Evolutionary conservation across 2,329 filamentous ascomycete species (phyloP).

Genomic region (Dactylellina parvicollis): DNA sequence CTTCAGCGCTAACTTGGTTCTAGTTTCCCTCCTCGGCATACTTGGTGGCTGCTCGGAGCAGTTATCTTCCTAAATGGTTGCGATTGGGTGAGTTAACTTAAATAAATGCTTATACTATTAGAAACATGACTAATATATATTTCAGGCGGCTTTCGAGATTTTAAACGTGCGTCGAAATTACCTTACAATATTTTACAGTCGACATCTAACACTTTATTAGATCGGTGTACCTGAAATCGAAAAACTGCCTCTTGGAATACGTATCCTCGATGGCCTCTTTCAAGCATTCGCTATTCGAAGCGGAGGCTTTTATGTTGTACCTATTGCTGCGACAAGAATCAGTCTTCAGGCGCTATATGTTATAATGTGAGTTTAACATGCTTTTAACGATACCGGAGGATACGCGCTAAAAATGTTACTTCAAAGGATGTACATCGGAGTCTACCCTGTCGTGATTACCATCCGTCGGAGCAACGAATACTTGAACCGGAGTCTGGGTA

Average conservation of each 20-base stretch:
- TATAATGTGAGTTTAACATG: slow-evolving; percentile 62
- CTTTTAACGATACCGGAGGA: neutral
- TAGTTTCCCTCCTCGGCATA: slow-evolving; percentile 65
- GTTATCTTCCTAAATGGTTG: slow-evolving; percentile 65
- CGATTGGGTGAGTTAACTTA: slow-evolving; percentile 59
- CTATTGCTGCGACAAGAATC: slow-evolving; percentile 63
- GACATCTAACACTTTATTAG: slow-evolving; percentile 2
- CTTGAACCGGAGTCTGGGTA: slow-evolving; percentile 67
- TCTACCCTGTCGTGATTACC: slow-evolving; percentile 68
- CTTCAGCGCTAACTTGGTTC: neutral
- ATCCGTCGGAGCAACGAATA: slow-evolving; percentile 68
- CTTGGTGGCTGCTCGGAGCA: slow-evolving; percentile 66
- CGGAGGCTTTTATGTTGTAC: slow-evolving; percentile 67
- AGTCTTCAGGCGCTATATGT: slow-evolving; percentile 67
- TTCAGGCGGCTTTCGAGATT: slow-evolving; percentile 60
- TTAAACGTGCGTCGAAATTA: slow-evolving; percentile 57
- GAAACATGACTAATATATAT: neutral
- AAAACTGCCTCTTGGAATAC: slow-evolving; percentile 60
- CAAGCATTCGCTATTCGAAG: slow-evolving; percentile 66
- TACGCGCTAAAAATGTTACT: neutral
- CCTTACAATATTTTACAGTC: neutral
- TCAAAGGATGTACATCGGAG: slow-evolving; percentile 67
- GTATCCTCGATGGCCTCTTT: slow-evolving; percentile 66
- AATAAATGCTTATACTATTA: neutral
- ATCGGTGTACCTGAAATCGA: slow-evolving; percentile 64